A percentile compares a stretch with the other conserved stretches of the same genome.
Conservation (phyloP, 805 yeast species). For the Tetrapisispora phaffii region DNA sequence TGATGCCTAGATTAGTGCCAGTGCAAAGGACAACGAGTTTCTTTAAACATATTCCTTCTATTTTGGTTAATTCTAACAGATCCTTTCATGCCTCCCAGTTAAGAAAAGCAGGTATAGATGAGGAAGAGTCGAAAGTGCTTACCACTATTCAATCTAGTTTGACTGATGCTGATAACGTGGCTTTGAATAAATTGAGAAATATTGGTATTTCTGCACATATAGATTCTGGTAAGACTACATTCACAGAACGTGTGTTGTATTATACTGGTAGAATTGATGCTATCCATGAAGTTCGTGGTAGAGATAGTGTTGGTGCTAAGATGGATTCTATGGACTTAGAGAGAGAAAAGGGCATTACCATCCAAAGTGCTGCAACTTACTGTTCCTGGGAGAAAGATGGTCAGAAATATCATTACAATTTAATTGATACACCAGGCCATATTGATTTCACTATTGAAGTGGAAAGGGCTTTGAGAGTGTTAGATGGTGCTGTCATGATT, state of each 20-base stretch:
- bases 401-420: conserved; percentile 71
- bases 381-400: conserved; percentile 85
- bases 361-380: conserved; percentile 97
- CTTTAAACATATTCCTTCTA: background rate
- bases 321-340: conserved; percentile 99
- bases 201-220: conserved; percentile 98
- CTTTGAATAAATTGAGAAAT: conserved; percentile 63
- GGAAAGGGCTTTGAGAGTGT: conserved; percentile 93
- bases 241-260: conserved; percentile 91
- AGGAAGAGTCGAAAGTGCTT: conserved; percentile 42
- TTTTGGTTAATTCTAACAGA: background rate
- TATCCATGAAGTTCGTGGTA: conserved; percentile 92
- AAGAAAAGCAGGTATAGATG: conserved; percentile 43
- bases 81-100: conserved; percentile 9
- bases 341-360: conserved; percentile 96
- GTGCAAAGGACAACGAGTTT: background rate
- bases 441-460: conserved; percentile 98
- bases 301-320: conserved; percentile 96
- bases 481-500: conserved; percentile 96
- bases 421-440: conserved; percentile 98
- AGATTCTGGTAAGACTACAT: conserved; percentile 96
- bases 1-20: background rate
- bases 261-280: conserved; percentile 96
- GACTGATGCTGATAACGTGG: conserved; percentile 41
- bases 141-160: conserved; percentile 22